Evolutionary conservation across 805 yeast genomes (phyloP), one percentile per base, ranked within the genome.

Genomic region (Sugiyamaella floridensis): DNA sequence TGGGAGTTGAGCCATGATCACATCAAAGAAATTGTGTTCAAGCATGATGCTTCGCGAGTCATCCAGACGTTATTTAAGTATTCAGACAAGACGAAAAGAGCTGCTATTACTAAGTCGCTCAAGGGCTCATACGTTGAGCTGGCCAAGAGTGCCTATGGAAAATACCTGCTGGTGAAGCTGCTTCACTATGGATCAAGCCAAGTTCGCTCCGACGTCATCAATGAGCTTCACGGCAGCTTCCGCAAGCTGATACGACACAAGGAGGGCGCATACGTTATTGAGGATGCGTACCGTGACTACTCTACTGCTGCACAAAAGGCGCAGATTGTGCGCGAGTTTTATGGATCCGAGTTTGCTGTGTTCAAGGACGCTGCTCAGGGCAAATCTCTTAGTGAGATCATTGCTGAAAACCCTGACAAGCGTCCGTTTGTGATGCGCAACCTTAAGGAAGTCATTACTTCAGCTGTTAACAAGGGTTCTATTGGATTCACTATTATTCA

Each of bases 251-350:
- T 92, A 93, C 83, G 95, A 75, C 97, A 92, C 72, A 85, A 86
- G 73, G 98, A 92, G 76, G 99, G 97, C 71, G 98, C 98, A 12
- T 89, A 92, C 64, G 98, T 92, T 41, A 89, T 90, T 59, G 98
- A 92, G 71, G 99, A 92, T 75, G 76, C 88, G 63, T 92, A 76
- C 66, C 87, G 88, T 20, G 79, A 89, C 53, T 92, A 90, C 69
- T 81, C 97, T 10, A 81, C 89, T 20, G 78, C 85, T 29, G 87
- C 83, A 57, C 98, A 92, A 71, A 86, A 81, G 69, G 80, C 81
- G 52, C 96, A 88, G 71, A 90, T 92, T 86, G 81, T 92, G 59
- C 82, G 93, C 70, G 99, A 92, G 72, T 92, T 92, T 67, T 92
- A 95, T 89, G 99, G 98, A 51, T 80, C 96, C 11, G 95, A 89